Base-by-base conservation (phyloP, 140 eudicot species). In the Ambrosia hybrid region DNA sequence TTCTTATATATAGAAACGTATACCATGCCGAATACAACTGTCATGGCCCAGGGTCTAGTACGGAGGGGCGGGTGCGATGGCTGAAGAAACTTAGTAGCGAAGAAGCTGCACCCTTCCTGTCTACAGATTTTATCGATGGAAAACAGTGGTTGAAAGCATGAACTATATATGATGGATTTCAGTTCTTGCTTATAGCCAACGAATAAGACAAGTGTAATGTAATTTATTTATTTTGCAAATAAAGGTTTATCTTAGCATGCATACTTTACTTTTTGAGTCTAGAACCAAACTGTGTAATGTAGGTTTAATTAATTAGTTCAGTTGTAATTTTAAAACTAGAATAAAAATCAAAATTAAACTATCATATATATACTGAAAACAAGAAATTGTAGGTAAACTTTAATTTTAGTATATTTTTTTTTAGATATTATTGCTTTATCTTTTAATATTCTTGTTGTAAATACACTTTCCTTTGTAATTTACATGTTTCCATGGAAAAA, bases 21-120 rank as follows among this genome's bases (percentile, higher is more conserved):
- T 82, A 71, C 76, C 98, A 87, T 1, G 97, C 88, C 10, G 97
- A 93, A 82, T 87, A 90, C 67, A 76, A 74, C 1, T 82, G 89
- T 41, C 78, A 85, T 1, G 98, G 96, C 21, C 98, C 98, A 5
- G 98, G 98, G 38, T 65, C 98, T 8, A 49, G 58, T 65, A 65
- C 82, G 0, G 11, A 26, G 10, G 74, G 73, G 0, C 87, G 98
- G 10, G 96, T 88, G 10, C 67, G 34, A 11, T 93, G 98, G 98
- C 34, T 85, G 17, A 87, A 82, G 67, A 88, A 84, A 12, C 75
- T 87, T 6, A 79, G 33, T 7, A 75, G 78, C 3, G 71, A 85
- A 70, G 91, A 87, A 72, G 97, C 84, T 6, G 80, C 86, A 2
- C 86, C 87, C 0, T 87, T 85, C 33, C 30, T 85, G 33, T 58